These are phyloP conservation scores for Colletotrichum acutatum DNA, from an alignment of 2,329 filamentous ascomycete genomes.

Conservation along the genomic window DNA sequence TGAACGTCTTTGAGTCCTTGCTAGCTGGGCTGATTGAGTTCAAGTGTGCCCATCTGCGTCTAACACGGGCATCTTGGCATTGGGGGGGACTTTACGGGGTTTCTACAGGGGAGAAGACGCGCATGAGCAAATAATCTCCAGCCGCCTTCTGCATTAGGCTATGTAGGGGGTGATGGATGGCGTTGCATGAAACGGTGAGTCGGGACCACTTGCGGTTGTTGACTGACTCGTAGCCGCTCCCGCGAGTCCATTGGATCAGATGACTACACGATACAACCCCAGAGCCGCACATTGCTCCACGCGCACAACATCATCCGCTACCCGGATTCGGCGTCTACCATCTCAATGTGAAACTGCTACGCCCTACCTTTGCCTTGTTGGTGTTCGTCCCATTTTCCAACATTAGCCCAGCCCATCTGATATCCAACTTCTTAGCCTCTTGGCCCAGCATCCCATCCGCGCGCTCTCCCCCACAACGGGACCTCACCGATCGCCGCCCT, in stretches of 20 bases:
- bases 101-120: neutral
- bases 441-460: neutral
- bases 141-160: slow-evolving; percentile 5
- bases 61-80: slow-evolving; percentile 9
- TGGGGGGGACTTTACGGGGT: neutral
- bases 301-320: neutral
- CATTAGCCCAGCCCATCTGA: slow-evolving; percentile 2
- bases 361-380: slow-evolving; percentile 4
- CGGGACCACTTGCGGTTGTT: slow-evolving; percentile 11
- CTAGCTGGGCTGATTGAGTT: slow-evolving; percentile 13
- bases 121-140: slow-evolving; percentile 8
- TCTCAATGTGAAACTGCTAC: slow-evolving; percentile 29
- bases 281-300: slow-evolving; percentile 26
- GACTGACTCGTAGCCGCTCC: slow-evolving; percentile 29
- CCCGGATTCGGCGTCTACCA: slow-evolving; percentile 14
- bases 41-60: slow-evolving; percentile 11
- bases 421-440: neutral
- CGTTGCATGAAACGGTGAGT: slow-evolving; percentile 29
- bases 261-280: neutral
- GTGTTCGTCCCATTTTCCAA: slow-evolving; percentile 8
- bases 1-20: slow-evolving; percentile 2
- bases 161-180: neutral
- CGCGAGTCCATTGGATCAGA: neutral
- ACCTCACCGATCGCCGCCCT: neutral
- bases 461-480: slow-evolving; percentile 17